Evolutionary conservation across 805 yeast species (phyloP).

Genomic region (Saccharomycopsis synnaedendra): DNA sequence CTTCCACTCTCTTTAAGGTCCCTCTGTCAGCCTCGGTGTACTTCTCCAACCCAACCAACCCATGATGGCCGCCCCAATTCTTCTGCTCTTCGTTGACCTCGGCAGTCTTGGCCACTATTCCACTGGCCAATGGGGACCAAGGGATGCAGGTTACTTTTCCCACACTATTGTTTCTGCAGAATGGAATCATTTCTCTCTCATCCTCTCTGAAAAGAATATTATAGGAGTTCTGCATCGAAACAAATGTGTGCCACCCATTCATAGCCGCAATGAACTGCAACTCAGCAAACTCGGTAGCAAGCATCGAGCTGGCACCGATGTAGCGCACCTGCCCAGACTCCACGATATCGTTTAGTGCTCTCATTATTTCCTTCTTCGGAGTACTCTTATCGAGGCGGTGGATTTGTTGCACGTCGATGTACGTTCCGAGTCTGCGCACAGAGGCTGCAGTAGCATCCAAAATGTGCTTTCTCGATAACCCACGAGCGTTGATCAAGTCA

Average conservation of each 20-base stretch:
- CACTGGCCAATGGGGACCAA: constrained; percentile 51
- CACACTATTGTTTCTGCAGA: constrained; percentile 38
- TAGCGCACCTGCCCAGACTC: constrained; percentile 37
- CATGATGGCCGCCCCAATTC: no score
- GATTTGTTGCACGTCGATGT: constrained; percentile 45
- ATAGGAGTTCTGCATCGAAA: constrained; percentile 48
- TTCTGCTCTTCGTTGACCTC: background rate
- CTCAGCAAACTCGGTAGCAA: constrained; percentile 40
- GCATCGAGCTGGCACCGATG: constrained; percentile 56
- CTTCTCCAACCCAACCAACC: constrained; percentile 10
- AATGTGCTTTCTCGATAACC: constrained; percentile 35
- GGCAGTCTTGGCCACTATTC: constrained; percentile 40
- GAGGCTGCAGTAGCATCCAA: constrained; percentile 32
- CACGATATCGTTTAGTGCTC: constrained; percentile 41
- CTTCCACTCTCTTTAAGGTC: constrained; percentile 39
- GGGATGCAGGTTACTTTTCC: constrained; percentile 36
- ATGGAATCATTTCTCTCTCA: constrained; percentile 50
- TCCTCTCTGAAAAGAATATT: constrained; percentile 50
- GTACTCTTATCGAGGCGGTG: constrained; percentile 40
- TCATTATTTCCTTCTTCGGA: constrained; percentile 45
- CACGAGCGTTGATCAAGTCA: constrained; percentile 22
- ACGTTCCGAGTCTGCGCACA: constrained; percentile 37
- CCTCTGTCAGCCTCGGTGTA: constrained; percentile 20
- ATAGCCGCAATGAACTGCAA: constrained; percentile 46
- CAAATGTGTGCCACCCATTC: constrained; percentile 45